Percentiles rank a stretch among this genome's conserved stretches.
Evolutionary conservation across 1,139 yeast species (phyloP).

Genomic region (Protomyces gravidus): DNA sequence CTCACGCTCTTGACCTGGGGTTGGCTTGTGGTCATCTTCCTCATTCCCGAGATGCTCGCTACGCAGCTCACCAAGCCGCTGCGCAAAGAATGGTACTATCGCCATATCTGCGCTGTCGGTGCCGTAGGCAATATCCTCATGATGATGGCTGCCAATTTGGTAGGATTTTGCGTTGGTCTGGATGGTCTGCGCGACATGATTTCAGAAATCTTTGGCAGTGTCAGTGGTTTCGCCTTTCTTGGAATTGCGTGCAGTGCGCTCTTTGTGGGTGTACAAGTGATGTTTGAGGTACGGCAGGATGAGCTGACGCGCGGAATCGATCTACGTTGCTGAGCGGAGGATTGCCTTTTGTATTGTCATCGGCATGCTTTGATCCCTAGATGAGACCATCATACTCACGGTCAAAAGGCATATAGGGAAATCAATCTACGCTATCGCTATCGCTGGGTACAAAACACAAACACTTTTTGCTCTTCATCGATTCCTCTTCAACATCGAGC

Average conservation of each 20-base stretch:
- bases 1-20: slow-evolving; percentile 87
- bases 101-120: slow-evolving; percentile 79
- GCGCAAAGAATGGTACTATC: slow-evolving; percentile 52
- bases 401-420: no score
- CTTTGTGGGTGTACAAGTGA: slow-evolving; percentile 81
- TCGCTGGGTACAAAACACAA: no score
- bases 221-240: slow-evolving; percentile 62
- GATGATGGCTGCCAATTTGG: slow-evolving; percentile 96
- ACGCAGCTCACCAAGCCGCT: slow-evolving; percentile 44
- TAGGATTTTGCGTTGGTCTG: slow-evolving; percentile 87
- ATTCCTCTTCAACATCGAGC: no score
- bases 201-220: slow-evolving; percentile 65
- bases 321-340: slow-evolving; percentile 26
- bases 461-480: no score
- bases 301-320: slow-evolving; percentile 44
- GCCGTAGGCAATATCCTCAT: slow-evolving; percentile 89
- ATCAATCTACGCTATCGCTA: no score
- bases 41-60: slow-evolving; percentile 81
- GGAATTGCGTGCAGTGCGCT: slow-evolving; percentile 60
- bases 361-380: no score
- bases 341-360: no score
- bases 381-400: no score
- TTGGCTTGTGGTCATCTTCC: slow-evolving; percentile 81
- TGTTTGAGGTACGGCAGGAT: slow-evolving; percentile 86
- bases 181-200: slow-evolving; percentile 73